Base-by-base conservation (phyloP, 2,329 filamentous ascomycete genomes). In the Drechslera avenae region DNA sequence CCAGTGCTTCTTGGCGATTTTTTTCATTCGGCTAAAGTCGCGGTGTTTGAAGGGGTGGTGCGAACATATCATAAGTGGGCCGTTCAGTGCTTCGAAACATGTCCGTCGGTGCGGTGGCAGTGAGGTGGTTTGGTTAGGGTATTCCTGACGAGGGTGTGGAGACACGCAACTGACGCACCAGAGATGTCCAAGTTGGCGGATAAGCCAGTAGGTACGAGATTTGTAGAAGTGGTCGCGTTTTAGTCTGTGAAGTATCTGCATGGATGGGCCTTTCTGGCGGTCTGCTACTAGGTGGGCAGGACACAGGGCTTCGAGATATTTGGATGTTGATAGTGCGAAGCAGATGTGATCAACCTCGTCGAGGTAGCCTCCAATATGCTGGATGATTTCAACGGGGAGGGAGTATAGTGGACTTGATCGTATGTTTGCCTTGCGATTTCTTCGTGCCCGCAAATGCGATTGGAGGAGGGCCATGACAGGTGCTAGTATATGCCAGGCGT, bases 301-400 rank as follows among this genome's bases (percentile, higher is more conserved):
- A 18, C 14, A 9, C 7, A 46, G n/a, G n/a, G 35, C 36, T 18
- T 44, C 12, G 26, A 12, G 5, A 17, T 41, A 39, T 28, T 44
- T 49, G 12, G 35, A 26, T 9, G 18, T 37, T 12, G 46, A 44
- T 17, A 44, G 8, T 17, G 26, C 39, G 33, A 49, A 33, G 28
- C 46, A 49, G 19, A 10, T 16, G 14, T 18, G 37, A 26, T 49
- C 39, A n/a, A 7, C 16, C 14, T 49, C 30, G 18, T 31, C 18
- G 23, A 49, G 28, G 6, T 37, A 43, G 13, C 9, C 19, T 10
- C 39, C 33, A n/a, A 49, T 43, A 12, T 18, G 26, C 9, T 37
- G 32, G 9, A 44, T 5, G 28, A 44, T 14, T 16, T 44, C 46
- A n/a, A 32, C 36, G 16, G 46, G 39, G 10, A 44, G 12, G 26